phyloP scores from a whole-genome alignment of 208 protist genomes.

The Leishmania guyanensis region DNA sequence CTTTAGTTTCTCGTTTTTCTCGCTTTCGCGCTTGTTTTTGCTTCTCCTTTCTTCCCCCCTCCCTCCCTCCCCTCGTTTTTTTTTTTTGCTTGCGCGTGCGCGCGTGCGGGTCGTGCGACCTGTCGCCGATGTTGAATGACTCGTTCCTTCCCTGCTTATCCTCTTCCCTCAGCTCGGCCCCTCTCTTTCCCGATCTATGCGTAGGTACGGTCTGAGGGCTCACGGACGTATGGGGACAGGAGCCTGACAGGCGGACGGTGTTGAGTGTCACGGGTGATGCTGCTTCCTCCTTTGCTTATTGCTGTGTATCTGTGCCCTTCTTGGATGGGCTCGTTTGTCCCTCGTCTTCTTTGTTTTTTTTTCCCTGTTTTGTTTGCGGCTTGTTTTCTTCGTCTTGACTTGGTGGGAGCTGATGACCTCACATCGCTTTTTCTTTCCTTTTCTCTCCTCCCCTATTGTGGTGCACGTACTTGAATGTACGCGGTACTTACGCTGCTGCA shows the following conservation, averaged over 20 bases:
- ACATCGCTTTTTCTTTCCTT: not conserved
- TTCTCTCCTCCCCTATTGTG: not conserved
- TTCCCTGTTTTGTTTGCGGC: not conserved
- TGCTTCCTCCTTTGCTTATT: not conserved
- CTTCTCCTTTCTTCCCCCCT: not conserved
- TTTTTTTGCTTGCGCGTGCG: not conserved
- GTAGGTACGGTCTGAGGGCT: not conserved
- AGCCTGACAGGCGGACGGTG: not conserved
- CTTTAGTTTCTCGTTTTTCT: not conserved
- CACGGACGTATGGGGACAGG: not conserved
- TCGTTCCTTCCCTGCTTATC: constrained; percentile 2
- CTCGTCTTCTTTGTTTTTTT: constrained; percentile 12
- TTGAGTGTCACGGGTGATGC: not conserved
- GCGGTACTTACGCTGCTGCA: not conserved
- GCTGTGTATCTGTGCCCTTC: not conserved
- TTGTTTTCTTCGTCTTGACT: not conserved
- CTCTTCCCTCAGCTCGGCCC: not conserved
- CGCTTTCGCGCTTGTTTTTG: not conserved
- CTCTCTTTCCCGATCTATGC: not conserved
- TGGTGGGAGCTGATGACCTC: not conserved
- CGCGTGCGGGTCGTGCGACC: not conserved
- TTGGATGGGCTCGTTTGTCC: not conserved
- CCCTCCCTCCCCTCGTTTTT: too few relatives aligned
- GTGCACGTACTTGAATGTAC: not conserved
- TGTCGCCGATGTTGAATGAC: not conserved